Evolutionary conservation across 148 eudicot species (phyloP), one percentile per base, ranked within the genome.

Genomic region (Oxyria digyna): DNA sequence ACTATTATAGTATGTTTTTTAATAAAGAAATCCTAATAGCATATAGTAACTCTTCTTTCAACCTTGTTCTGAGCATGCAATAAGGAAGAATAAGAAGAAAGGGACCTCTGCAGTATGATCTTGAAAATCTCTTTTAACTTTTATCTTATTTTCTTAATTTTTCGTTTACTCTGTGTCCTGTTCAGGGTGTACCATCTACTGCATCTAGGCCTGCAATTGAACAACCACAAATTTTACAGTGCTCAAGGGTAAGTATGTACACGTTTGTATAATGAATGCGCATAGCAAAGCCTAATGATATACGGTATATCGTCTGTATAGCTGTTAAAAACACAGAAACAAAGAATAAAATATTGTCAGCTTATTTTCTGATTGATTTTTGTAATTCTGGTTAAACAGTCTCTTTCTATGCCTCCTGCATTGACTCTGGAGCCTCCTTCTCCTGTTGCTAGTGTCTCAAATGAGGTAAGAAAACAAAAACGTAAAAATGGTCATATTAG

Each of bases 151-250:
- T 70, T 29, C 69, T 20, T 77, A 72, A 12, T 69, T 31, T 38
- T 1, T 38, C 8, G 41, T 38, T 0, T 85, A 71, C 71, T 59
- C 20, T 14, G 9, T 31, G 20, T 59, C 6, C 37, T 31, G 20
- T 59, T 14, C 37, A 87, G 96, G 91, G 74, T 32, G 33, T 78
- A 23, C 73, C 85, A 35, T 6, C 38, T 35, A 35, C 38, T 35
- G 38, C 38, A 12, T 79, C 87, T 49, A 82, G 76, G 77, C 87
- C 83, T 59, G 92, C 92, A 71, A 79, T 90, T 78, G 98, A 85
- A 83, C 78, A 74, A 69, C 82, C 89, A 62, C 84, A 68, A 55
- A 33, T 75, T 77, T 70, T 83, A 67, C 76, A 77, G 20, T 63
- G 84, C 18, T 76, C 85, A 42, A 83, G 87, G 87, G 97, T 92